phyloP scores from a whole-genome alignment of 129 eudicot species.

The Flaveria sonorensis region DNA sequence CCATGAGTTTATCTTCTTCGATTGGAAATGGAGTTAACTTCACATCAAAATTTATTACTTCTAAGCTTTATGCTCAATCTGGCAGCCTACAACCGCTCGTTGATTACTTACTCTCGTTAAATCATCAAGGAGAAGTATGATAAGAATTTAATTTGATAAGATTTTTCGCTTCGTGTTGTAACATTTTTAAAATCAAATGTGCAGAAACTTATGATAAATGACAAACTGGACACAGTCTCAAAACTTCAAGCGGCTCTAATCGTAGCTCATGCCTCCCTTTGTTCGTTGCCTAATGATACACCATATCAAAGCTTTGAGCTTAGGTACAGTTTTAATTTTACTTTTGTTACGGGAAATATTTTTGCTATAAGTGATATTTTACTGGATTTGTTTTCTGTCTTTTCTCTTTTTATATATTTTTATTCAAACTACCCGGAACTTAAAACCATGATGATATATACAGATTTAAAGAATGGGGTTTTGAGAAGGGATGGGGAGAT shows the following conservation, averaged over 20 bases:
- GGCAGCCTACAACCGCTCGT: constrained; percentile 64
- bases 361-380: too few relatives aligned
- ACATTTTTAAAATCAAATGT: constrained; percentile 23
- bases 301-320: constrained; percentile 74
- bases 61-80: constrained; percentile 52
- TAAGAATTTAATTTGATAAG: neutral
- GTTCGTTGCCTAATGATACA: constrained; percentile 62
- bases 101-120: constrained; percentile 70
- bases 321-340: constrained; percentile 41
- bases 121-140: constrained; percentile 82
- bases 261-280: constrained; percentile 84
- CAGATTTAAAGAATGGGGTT: constrained; percentile 98
- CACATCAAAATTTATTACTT: constrained; percentile 71
- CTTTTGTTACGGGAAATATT: neutral
- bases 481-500: constrained; percentile 98
- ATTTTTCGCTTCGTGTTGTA: neutral
- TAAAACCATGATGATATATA: neutral
- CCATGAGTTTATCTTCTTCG: constrained; percentile 77
- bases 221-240: constrained; percentile 66
- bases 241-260: constrained; percentile 81
- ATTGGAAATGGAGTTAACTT: constrained; percentile 78
- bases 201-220: constrained; percentile 96
- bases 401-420: too few relatives aligned
- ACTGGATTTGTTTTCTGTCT: too few relatives aligned
- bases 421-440: neutral